Conservation (phyloP, 805 yeast species). For the Yarrowia sp. region DNA sequence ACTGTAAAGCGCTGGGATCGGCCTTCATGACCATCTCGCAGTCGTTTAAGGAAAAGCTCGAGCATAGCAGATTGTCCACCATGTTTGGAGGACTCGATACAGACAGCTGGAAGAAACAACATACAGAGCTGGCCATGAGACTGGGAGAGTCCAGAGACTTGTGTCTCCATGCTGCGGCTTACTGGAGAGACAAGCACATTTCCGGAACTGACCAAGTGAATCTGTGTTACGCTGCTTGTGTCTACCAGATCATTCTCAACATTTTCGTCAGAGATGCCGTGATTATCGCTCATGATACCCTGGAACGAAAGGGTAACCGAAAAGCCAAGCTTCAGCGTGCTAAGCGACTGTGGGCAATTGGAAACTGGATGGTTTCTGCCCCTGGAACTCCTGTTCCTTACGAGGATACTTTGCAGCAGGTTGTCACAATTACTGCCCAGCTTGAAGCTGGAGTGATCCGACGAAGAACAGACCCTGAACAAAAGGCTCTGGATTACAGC, state of each 20-base stretch:
- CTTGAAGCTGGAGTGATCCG: slow-evolving; percentile 20
- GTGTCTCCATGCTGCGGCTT: slow-evolving; percentile 27
- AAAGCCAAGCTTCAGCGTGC: slow-evolving; percentile 7
- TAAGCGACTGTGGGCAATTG: slow-evolving; percentile 36
- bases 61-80: slow-evolving; percentile 12
- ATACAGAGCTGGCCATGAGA: slow-evolving; percentile 24
- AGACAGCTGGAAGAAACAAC: slow-evolving; percentile 35
- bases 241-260: slow-evolving; percentile 35
- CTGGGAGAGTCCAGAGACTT: slow-evolving; percentile 15
- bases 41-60: slow-evolving; percentile 28
- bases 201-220: slow-evolving; percentile 32
- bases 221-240: slow-evolving; percentile 26
- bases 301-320: slow-evolving; percentile 22
- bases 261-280: slow-evolving; percentile 8
- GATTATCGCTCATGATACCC: slow-evolving; percentile 16
- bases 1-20: slow-evolving; percentile 28
- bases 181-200: slow-evolving; percentile 21
- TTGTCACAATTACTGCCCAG: slow-evolving; percentile 32
- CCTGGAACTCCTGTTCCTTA: slow-evolving; percentile 28
- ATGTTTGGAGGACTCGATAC: slow-evolving; percentile 20
- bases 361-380: slow-evolving; percentile 38
- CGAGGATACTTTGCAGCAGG: slow-evolving; percentile 30
- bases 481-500: slow-evolving; percentile 27
- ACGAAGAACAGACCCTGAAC: slow-evolving; percentile 24
- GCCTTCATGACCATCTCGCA: slow-evolving; percentile 34